phyloP scores from a whole-genome alignment of 1,284 basidiomycete genomes.

The Pisolithus thermaeus region DNA sequence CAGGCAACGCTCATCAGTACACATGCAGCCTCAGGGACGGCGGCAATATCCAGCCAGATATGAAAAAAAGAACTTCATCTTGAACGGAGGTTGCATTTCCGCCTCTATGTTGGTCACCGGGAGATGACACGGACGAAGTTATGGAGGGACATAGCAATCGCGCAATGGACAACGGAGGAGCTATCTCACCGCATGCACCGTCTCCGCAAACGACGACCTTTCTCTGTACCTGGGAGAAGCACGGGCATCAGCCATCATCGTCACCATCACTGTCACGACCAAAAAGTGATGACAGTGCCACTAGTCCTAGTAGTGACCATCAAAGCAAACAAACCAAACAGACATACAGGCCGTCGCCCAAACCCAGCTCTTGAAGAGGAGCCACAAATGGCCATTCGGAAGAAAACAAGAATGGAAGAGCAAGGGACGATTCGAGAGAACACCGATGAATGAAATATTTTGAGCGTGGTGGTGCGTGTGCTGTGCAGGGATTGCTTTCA shows the following conservation, averaged over 20 bases:
- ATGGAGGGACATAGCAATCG: background rate
- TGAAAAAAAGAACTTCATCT: background rate
- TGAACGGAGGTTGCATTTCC: too few species aligned
- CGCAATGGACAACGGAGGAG: background rate
- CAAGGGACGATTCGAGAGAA: conserved; percentile 4
- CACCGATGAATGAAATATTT: too few species aligned
- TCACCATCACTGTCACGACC: conserved; percentile 4
- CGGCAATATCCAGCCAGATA: background rate
- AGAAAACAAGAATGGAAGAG: conserved; percentile 7
- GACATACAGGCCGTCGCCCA: conserved; percentile 46
- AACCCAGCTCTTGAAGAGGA: conserved; percentile 45
- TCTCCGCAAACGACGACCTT: conserved; percentile 87
- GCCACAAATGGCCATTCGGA: conserved; percentile 46
- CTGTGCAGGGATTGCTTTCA: too few species aligned
- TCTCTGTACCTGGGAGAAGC: conserved; percentile 43
- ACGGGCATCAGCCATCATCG: background rate
- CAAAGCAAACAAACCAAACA: background rate
- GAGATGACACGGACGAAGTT: background rate
- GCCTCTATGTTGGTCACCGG: background rate
- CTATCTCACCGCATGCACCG: conserved; percentile 75
- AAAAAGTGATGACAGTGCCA: conserved; percentile 14
- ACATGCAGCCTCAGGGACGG: background rate
- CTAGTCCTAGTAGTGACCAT: conserved; percentile 3
- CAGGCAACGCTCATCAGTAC: conserved; percentile 7
- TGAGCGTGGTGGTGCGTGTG: too few species aligned